Evolutionary conservation across 176 grass and related monocot species (phyloP).

Genomic region (Musa itinerans): DNA sequence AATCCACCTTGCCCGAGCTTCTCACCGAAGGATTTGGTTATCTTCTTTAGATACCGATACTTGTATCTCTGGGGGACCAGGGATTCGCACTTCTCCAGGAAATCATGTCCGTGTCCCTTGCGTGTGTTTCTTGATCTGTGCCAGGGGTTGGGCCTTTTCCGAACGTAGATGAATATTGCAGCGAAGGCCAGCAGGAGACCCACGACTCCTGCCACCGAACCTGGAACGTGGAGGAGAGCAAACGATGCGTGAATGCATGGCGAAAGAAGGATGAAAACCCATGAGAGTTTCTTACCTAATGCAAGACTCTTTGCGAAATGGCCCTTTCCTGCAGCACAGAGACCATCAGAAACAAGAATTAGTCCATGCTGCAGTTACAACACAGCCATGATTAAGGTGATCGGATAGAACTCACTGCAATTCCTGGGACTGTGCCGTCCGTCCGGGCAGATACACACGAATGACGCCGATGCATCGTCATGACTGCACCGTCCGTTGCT

Average conservation of each 20-base stretch:
- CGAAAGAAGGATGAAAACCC: background rate
- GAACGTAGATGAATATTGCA: background rate
- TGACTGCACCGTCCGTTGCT: no score
- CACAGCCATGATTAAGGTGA: background rate
- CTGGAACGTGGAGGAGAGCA: background rate
- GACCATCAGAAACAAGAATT: background rate
- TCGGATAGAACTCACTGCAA: no score
- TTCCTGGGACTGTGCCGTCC: no score
- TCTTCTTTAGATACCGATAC: background rate
- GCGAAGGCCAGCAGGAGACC: background rate
- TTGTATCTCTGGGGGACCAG: background rate
- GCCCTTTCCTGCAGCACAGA: background rate
- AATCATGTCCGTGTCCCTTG: background rate
- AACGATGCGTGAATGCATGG: background rate
- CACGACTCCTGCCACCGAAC: background rate
- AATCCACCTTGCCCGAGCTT: conserved; percentile 5
- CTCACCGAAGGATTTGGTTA: background rate
- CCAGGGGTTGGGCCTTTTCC: background rate
- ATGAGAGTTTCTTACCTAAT: background rate
- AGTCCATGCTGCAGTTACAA: background rate
- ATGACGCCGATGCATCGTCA: no score
- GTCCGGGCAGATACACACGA: no score
- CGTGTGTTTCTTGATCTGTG: background rate
- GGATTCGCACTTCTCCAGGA: background rate
- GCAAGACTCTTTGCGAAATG: background rate